phyloP scores from a whole-genome alignment of 306 rosid species.

The Dicorynia guianensis region DNA sequence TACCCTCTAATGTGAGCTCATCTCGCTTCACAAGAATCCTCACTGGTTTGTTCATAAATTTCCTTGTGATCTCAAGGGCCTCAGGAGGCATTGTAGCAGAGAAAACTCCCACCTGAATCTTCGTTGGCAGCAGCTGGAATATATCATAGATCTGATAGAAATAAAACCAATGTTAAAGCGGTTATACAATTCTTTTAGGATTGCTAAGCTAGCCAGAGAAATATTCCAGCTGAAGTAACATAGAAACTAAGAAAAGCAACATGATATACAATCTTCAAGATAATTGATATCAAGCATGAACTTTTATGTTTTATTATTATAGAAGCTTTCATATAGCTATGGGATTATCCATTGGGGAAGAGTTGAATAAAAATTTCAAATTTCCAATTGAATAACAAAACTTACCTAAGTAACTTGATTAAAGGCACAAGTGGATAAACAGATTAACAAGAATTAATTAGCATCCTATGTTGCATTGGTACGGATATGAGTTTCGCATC shows the following conservation, averaged over 20 bases:
- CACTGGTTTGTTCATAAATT: constrained; percentile 89
- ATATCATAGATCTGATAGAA: constrained; percentile 75
- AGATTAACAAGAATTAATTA: not conserved
- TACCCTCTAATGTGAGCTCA: constrained; percentile 86
- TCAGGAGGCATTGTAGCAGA: constrained; percentile 93
- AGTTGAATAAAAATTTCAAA: not conserved
- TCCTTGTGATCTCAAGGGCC: constrained; percentile 88
- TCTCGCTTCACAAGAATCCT: constrained; percentile 91
- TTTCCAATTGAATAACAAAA: not conserved
- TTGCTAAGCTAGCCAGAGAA: not conserved
- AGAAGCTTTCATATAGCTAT: constrained; percentile 6
- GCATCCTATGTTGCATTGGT: too few relatives aligned
- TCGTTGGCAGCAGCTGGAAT: constrained; percentile 77
- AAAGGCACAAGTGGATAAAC: not conserved
- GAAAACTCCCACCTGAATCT: constrained; percentile 87
- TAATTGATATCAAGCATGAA: not conserved
- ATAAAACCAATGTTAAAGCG: constrained; percentile 20
- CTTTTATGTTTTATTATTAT: not conserved
- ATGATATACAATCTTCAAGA: not conserved
- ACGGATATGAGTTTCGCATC: too few relatives aligned
- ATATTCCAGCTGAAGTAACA: too few relatives aligned
- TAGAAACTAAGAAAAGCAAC: too few relatives aligned
- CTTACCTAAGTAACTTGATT: not conserved
- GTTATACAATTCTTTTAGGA: not conserved
- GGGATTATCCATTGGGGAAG: not conserved